A percentile compares a stretch with the other conserved stretches of the same genome.
phyloP scores from a whole-genome alignment of 2,329 filamentous ascomycete genomes.

The Didymella sp. region DNA sequence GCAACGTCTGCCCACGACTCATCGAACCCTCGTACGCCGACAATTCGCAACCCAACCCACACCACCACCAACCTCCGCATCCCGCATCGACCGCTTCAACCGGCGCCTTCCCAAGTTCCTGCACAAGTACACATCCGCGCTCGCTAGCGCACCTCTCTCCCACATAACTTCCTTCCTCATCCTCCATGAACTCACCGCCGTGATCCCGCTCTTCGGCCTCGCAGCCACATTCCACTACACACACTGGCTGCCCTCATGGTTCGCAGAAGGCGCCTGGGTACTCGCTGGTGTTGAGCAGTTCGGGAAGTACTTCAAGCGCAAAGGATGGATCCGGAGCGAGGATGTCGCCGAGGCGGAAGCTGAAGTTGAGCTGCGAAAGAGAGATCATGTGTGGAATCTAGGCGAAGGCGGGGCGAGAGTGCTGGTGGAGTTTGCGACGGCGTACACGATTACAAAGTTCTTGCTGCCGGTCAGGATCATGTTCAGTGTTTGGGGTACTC shows the following conservation, averaged over 20 bases:
- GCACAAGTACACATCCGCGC: conserved; percentile 70
- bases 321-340: conserved; percentile 76
- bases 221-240: conserved; percentile 81
- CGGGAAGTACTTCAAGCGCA: conserved; percentile 76
- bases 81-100: conserved; percentile 47
- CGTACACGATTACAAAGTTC: conserved; percentile 89
- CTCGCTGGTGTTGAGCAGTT: conserved; percentile 74
- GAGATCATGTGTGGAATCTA: conserved; percentile 49
- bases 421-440: conserved; percentile 77
- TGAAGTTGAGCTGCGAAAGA: conserved; percentile 41
- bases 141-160: conserved; percentile 78
- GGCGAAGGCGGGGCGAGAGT: conserved; percentile 59
- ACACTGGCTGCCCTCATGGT: conserved; percentile 70
- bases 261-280: conserved; percentile 61
- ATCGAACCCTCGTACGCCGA: conserved; percentile 12
- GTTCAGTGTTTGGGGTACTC: conserved; percentile 84
- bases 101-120: conserved; percentile 66
- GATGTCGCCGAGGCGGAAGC: conserved; percentile 56
- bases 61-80: conserved; percentile 32
- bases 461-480: conserved; percentile 79
- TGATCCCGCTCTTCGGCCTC: conserved; percentile 78
- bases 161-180: conserved; percentile 87
- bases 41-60: conserved; percentile 28
- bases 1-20: conserved; percentile 7
- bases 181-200: conserved; percentile 89